A percentile compares a stretch with the other conserved stretches of the same genome.
phyloP scores from a whole-genome alignment of 202 grass and related monocot species.

The Alloteropsis angusta region DNA sequence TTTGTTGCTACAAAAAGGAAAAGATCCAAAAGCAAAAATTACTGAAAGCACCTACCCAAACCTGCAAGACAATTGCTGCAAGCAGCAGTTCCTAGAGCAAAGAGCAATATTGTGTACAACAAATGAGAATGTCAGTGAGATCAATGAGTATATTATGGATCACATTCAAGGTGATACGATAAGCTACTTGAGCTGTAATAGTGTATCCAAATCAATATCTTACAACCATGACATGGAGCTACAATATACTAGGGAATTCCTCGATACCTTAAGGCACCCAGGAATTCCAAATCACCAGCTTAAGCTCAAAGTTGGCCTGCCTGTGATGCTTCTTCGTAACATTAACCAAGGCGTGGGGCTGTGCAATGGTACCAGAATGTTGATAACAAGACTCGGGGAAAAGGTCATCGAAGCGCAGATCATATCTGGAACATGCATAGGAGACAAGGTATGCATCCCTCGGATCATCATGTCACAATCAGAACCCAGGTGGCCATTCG shows the following conservation, averaged over 20 bases:
- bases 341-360: neutral
- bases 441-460: neutral
- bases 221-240: neutral
- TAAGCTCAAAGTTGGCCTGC: slow-evolving; percentile 13
- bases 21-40: slow-evolving; percentile 11
- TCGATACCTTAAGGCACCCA: neutral
- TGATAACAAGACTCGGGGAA: neutral
- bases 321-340: slow-evolving; percentile 7
- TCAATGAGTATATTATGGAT: slow-evolving; percentile 28
- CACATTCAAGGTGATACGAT: slow-evolving; percentile 13
- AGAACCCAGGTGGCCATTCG: neutral
- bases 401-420: neutral
- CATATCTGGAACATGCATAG: neutral
- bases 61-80: slow-evolving; percentile 5
- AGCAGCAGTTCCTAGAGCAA: neutral
- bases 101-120: neutral
- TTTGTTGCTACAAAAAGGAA: slow-evolving; percentile 10
- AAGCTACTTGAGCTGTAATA: neutral
- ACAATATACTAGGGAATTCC: neutral
- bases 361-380: neutral
- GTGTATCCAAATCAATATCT: neutral
- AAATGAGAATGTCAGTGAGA: neutral
- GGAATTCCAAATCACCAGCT: slow-evolving; percentile 8
- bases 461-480: neutral
- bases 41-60: slow-evolving; percentile 23